Evolutionary conservation across 768 basidiomycete genomes (phyloP).

Genomic region (Rhodosporidiobolus sp.): DNA sequence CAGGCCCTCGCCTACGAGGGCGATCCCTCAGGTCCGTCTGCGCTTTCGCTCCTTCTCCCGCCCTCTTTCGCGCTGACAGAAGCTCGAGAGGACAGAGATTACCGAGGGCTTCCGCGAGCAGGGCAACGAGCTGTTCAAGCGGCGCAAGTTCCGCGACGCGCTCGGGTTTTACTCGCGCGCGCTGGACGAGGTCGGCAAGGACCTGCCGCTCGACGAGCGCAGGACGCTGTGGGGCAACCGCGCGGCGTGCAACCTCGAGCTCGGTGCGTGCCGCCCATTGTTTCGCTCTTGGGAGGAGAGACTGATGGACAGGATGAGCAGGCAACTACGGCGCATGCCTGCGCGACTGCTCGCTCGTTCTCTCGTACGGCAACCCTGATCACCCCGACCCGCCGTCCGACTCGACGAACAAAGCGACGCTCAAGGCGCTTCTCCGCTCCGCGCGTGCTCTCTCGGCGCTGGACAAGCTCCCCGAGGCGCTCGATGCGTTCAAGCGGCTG

Average conservation of each 20-base stretch:
- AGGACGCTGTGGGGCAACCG: constrained; percentile 75
- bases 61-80: background rate
- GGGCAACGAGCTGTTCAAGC: constrained; percentile 90
- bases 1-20: constrained; percentile 85
- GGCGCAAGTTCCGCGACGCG: constrained; percentile 82
- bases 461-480: constrained; percentile 70
- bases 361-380: constrained; percentile 46
- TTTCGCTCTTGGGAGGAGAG: background rate
- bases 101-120: constrained; percentile 91
- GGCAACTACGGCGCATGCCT: constrained; percentile 87
- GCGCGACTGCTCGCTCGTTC: constrained; percentile 72
- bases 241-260: constrained; percentile 87
- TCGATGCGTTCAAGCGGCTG: constrained; percentile 75
- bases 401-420: constrained; percentile 59
- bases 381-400: constrained; percentile 28
- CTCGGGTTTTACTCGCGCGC: constrained; percentile 85
- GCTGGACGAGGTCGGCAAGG: constrained; percentile 74
- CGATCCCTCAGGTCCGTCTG: constrained; percentile 80
- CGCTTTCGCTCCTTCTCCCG: background rate
- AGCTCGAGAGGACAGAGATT: constrained; percentile 59
- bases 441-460: constrained; percentile 71
- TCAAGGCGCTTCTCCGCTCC: constrained; percentile 86
- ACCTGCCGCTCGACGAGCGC: constrained; percentile 48
- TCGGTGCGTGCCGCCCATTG: constrained; percentile 57
- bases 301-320: constrained; percentile 45